Percentiles rank a stretch among this genome's conserved stretches.
Conservation (phyloP, 108 stramenopile genomes). For the Conticribra weissflogii region DNA sequence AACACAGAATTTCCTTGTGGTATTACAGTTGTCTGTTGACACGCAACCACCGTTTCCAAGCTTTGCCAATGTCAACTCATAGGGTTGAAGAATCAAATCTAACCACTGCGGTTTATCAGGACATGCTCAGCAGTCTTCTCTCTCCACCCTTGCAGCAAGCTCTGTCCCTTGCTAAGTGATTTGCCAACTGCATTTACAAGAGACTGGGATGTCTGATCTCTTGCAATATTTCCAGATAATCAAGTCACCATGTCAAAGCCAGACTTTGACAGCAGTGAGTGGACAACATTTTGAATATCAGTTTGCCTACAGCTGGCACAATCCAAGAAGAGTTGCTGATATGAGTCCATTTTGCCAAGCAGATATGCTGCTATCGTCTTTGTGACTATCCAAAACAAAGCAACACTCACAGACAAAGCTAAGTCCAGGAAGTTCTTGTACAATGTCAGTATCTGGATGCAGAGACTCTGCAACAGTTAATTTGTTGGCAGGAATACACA, state of each 20-base stretch:
- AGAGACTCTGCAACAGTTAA: background rate
- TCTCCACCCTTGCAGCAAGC: background rate
- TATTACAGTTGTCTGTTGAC: conserved; percentile 10
- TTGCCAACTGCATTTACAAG: background rate
- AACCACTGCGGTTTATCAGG: background rate
- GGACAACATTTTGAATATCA: conserved; percentile 10
- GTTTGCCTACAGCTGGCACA: conserved; percentile 7
- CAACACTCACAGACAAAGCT: conserved; percentile 6
- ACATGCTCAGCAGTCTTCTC: background rate
- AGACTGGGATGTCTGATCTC: background rate
- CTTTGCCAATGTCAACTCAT: conserved; percentile 10
- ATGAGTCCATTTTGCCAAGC: background rate
- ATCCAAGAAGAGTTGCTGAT: conserved; percentile 12
- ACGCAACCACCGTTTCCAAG: conserved; percentile 12
- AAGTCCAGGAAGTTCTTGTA: conserved; percentile 4
- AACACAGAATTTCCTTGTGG: background rate
- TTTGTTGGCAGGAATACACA: conserved; percentile 9
- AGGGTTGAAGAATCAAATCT: background rate
- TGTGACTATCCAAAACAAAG: background rate
- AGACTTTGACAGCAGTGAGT: background rate
- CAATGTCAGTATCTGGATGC: background rate
- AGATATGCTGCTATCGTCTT: conserved; percentile 13
- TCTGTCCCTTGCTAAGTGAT: background rate
- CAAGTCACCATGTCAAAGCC: background rate
- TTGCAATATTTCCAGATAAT: background rate